Percentiles rank a stretch among this genome's conserved stretches.
These are phyloP conservation scores for Huntiella abstrusa DNA, from an alignment of 2,329 filamentous ascomycete species.

Conservation along the genomic window DNA sequence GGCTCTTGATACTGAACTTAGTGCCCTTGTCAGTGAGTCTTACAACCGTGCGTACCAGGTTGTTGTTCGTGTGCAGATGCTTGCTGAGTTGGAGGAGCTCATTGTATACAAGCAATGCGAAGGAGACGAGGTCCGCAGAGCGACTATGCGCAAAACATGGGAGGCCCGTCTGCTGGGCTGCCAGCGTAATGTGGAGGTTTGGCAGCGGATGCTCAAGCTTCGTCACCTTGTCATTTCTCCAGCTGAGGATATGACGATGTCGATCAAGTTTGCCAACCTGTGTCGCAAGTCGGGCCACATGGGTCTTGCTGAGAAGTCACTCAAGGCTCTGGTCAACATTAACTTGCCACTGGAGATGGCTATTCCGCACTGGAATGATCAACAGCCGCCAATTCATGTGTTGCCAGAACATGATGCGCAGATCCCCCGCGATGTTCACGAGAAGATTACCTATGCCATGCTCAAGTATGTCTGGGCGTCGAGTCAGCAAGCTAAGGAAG, in stretches of 20 bases:
- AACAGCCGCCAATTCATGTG: slow-evolving; percentile 11
- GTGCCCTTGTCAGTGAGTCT: slow-evolving; percentile 89
- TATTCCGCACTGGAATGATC: slow-evolving; percentile 39
- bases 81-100: slow-evolving; percentile 94
- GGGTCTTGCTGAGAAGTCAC: slow-evolving; percentile 84
- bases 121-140: slow-evolving; percentile 61
- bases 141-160: slow-evolving; percentile 85
- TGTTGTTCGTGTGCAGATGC: slow-evolving; percentile 97
- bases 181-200: slow-evolving; percentile 92
- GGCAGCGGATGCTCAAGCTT: slow-evolving; percentile 94
- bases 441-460: slow-evolving; percentile 86
- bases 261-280: slow-evolving; percentile 97
- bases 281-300: slow-evolving; percentile 92
- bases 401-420: slow-evolving; percentile 13
- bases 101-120: slow-evolving; percentile 94
- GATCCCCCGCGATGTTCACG: slow-evolving; percentile 29
- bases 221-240: slow-evolving; percentile 82
- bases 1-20: slow-evolving; percentile 86
- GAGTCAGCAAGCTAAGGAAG: slow-evolving; percentile 34
- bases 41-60: slow-evolving; percentile 96
- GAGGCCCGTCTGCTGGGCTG: slow-evolving; percentile 87
- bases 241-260: slow-evolving; percentile 93
- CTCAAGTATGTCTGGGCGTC: slow-evolving; percentile 94
- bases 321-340: slow-evolving; percentile 72
- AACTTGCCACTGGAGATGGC: slow-evolving; percentile 42